Evolutionary conservation across 2,329 filamentous ascomycete species (phyloP), one percentile per base, ranked within the genome.

Genomic region (Fusarium sp.): DNA sequence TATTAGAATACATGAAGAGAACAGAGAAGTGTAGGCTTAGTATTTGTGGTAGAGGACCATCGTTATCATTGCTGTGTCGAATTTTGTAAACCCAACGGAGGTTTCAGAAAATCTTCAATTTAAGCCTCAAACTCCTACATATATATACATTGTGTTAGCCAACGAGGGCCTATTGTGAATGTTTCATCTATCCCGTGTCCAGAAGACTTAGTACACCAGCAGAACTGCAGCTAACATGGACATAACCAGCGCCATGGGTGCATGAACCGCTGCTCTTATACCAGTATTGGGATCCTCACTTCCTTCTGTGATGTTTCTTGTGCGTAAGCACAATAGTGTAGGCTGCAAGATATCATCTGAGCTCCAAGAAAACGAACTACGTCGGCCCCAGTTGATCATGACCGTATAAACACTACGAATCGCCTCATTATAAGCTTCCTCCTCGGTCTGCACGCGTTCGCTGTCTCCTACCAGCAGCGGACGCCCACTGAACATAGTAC

Each of bases 341-440:
- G 55, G 48, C 26, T 66, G 55, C 19, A 66, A 54, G 14, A 61
- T 28, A 61, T 61, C 55, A 18, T 11, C 21, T 10, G 16, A 12
- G 39, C 23, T 23, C 14, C 31, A 58, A n/a, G 14, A 23, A 14
- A 26, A 12, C 4, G 21, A 19, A 31, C 45, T 25, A 31, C 48
- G 44, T 13, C 48, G 46, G 12, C 62, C 63, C 62, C 62, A 66
- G 44, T 43, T 65, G 9, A 66, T 61, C 62, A 66, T 31, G 4
- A 66, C 55, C 28, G 39, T 66, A 62, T 62, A 66, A 21, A 66
- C 44, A 21, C 63, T 56, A 41, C 62, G 55, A 23, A 66, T 49
- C 30, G 62, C 62, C 31, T 66, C 39, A 6, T 62, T 21, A 25
- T 66, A 66, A 30, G 48, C 55, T 18, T 66, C 62, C 37, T 56